phyloP scores from a whole-genome alignment of 1,284 basidiomycete genomes.

The Sphaerobolus stellatus region DNA sequence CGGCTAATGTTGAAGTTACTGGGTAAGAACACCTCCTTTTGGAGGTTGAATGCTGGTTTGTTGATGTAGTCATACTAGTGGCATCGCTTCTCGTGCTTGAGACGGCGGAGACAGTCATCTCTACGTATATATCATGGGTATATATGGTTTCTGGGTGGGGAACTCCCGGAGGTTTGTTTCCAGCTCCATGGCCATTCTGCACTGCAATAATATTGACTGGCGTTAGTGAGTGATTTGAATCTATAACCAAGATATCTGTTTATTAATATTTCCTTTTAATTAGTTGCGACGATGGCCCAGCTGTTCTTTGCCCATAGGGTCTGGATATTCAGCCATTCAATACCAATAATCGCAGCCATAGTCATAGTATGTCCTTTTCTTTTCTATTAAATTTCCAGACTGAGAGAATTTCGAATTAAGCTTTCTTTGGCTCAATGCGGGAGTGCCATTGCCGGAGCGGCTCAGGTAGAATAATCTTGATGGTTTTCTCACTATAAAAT shows the following conservation, averaged over 20 bases:
- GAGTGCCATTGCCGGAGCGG: background rate
- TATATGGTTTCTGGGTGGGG: conserved; percentile 7
- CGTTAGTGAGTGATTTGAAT: background rate
- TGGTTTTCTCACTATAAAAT: background rate
- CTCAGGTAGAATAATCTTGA: background rate
- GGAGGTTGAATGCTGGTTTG: background rate
- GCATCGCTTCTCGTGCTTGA: conserved; percentile 1
- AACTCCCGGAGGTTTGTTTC: background rate
- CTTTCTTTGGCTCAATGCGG: conserved; percentile 1
- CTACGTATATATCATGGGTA: background rate
- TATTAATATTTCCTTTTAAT: background rate
- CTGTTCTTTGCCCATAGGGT: conserved; percentile 4
- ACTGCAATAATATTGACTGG: conserved; percentile 4
- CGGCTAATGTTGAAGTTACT: background rate
- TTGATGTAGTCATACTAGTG: background rate
- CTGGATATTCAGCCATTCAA: background rate
- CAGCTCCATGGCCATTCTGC: conserved; percentile 1
- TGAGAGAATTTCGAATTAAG: background rate
- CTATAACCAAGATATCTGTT: too few species aligned
- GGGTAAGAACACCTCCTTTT: background rate
- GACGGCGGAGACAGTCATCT: background rate
- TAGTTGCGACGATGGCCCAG: conserved; percentile 4
- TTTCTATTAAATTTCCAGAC: background rate
- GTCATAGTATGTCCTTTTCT: background rate
- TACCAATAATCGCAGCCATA: background rate